Base-by-base conservation (phyloP, 2,329 filamentous ascomycete genomes). In the Trichophyton simii region DNA sequence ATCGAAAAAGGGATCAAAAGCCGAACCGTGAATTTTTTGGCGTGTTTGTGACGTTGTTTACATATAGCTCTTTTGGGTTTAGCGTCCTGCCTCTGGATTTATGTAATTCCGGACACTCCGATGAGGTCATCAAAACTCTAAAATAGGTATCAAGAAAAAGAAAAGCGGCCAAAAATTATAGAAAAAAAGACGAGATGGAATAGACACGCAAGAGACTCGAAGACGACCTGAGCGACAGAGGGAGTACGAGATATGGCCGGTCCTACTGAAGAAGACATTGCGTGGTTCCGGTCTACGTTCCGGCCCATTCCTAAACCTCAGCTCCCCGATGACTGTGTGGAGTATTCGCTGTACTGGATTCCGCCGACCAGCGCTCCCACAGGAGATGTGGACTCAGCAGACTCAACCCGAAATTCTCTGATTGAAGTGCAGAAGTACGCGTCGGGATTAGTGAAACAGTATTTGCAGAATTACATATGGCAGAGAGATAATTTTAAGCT, bases 391-490 rank as follows among this genome's bases (percentile, higher is more conserved):
- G 76, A 82, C n/a, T 70, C 71, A 65, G 69, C 71, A 13, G 72
- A 72, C 63, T 71, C 72, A 64, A 73, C 69, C 59, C 78, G 88
- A 9, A 74, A 83, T 25, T 80, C 81, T 20, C 79, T 96, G n/a
- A 86, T 89, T 61, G 76, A 81, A 20, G 80, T 96, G 8, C 84
- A 90, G 60, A 89, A 85, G 72, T 81, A 84, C 0, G 85, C 88
- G 0, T 75, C 81, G 1, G 79, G 84, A 31, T 74, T 94, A n/a
- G 77, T 77, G 28, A 83, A 83, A 50, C 77, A 80, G 2, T 75
- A 90, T 6, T 79, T 92, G n/a, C 86, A 83, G 66, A 86, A 89
- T 64, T 96, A 96, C 68, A 95, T 99, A 64, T 99, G 94, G 94
- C 94, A 99, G 72, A 84, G 91, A 11, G 91, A 96, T 60, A 76